Evolutionary conservation across 768 basidiomycete species (phyloP).

Genomic region (Leucocoprinus leucothites): DNA sequence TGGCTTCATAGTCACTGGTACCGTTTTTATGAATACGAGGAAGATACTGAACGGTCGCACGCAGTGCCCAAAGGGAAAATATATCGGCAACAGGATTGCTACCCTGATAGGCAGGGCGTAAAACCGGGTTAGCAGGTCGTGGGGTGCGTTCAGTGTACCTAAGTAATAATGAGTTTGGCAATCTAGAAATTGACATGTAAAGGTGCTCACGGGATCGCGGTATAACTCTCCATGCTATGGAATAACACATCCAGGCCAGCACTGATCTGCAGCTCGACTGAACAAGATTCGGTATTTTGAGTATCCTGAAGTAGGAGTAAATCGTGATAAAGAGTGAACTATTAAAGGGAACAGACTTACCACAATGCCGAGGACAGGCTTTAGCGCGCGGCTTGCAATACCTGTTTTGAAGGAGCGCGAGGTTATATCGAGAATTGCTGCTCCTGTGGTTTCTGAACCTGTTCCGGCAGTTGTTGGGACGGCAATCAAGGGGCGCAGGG

Average conservation of each 20-base stretch:
- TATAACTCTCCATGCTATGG: constrained; percentile 94
- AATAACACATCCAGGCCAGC: constrained; percentile 95
- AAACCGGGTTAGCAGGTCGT: constrained; percentile 84
- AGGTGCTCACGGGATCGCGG: constrained; percentile 77
- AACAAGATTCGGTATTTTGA: constrained; percentile 87
- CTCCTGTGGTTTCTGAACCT: constrained; percentile 92
- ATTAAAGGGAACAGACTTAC: constrained; percentile 26
- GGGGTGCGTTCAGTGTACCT: constrained; percentile 92
- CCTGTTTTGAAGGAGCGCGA: constrained; percentile 95
- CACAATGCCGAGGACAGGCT: constrained; percentile 82
- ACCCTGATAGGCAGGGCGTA: constrained; percentile 91
- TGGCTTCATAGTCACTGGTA: constrained; percentile 74
- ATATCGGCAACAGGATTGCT: constrained; percentile 95
- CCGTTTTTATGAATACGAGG: constrained; percentile 79
- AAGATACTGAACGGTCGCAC: constrained; percentile 84
- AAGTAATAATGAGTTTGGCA: background rate
- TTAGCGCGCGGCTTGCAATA: constrained; percentile 88
- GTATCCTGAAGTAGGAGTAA: constrained; percentile 51
- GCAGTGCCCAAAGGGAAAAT: constrained; percentile 92
- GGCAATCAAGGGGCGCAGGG: constrained; percentile 82
- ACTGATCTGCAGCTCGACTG: constrained; percentile 89
- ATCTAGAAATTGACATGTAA: background rate
- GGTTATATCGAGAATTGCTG: constrained; percentile 91
- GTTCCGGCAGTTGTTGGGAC: constrained; percentile 78
- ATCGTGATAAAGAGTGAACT: background rate